Evolutionary conservation across 1,284 basidiomycete genomes (phyloP).

Genomic region (Moniliophthora roreri): DNA sequence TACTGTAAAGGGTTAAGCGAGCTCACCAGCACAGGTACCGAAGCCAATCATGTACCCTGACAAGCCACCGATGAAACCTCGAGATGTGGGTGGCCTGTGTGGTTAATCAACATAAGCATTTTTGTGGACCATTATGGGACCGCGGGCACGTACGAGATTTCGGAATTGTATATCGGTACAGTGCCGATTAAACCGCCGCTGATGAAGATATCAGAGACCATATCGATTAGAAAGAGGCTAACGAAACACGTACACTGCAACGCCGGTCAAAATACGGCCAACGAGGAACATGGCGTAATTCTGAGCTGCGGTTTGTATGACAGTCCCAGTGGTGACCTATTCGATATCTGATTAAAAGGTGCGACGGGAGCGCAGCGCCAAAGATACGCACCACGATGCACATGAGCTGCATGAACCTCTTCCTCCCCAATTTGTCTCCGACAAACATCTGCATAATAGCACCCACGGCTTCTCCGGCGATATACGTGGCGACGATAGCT

Average conservation of each 20-base stretch:
- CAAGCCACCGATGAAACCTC: slow-evolving; percentile 19
- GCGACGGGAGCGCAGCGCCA: neutral
- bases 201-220: neutral
- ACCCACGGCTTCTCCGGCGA: slow-evolving; percentile 21
- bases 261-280: slow-evolving; percentile 18
- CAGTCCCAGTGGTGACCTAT: slow-evolving; percentile 11
- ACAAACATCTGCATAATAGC: slow-evolving; percentile 17
- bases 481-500: slow-evolving; percentile 19
- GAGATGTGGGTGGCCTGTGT: too few relatives aligned
- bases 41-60: slow-evolving; percentile 19
- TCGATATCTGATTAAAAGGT: neutral
- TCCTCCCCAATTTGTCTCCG: slow-evolving; percentile 19
- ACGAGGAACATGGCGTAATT: slow-evolving; percentile 21
- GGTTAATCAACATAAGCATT: too few relatives aligned
- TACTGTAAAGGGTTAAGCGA: neutral
- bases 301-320: slow-evolving; percentile 21
- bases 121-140: too few relatives aligned
- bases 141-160: slow-evolving; percentile 14
- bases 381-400: slow-evolving; percentile 14
- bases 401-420: slow-evolving; percentile 19
- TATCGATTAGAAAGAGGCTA: neutral
- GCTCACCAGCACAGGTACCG: slow-evolving; percentile 10
- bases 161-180: slow-evolving; percentile 21
- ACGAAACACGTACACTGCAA: slow-evolving; percentile 16
- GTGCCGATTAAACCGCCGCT: slow-evolving; percentile 18